Percentiles rank a stretch among this genome's conserved stretches.
Evolutionary conservation across 306 rosid genomes (phyloP).

Genomic region (Ochetophila trinervis): DNA sequence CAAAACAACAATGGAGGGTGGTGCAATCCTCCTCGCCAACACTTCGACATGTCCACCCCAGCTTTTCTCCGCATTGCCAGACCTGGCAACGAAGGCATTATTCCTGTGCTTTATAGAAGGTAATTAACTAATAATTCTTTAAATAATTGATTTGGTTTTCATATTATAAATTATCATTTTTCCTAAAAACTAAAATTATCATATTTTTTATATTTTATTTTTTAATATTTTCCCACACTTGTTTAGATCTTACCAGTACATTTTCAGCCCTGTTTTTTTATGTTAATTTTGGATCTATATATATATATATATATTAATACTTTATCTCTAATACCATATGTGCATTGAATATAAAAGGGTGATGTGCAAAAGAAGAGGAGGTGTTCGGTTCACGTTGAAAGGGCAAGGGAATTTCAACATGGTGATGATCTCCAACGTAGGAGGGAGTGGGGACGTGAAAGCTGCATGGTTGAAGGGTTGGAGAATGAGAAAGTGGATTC

Average conservation of each 20-base stretch:
- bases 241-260: too few species aligned
- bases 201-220: too few species aligned
- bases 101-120: slow-evolving; percentile 69
- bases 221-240: too few species aligned
- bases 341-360: slow-evolving; percentile 39
- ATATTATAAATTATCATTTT: too few species aligned
- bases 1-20: slow-evolving; percentile 80
- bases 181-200: too few species aligned
- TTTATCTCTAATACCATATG: too few species aligned
- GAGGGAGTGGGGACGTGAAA: slow-evolving; percentile 72
- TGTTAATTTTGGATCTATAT: too few species aligned
- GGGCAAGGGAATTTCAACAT: slow-evolving; percentile 71
- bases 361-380: slow-evolving; percentile 71
- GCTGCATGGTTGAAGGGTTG: slow-evolving; percentile 59
- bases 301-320: too few species aligned
- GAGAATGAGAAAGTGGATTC: slow-evolving; percentile 43
- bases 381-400: slow-evolving; percentile 71
- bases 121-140: too few species aligned
- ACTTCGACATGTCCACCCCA: slow-evolving; percentile 83
- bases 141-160: too few species aligned
- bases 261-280: too few species aligned
- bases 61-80: slow-evolving; percentile 68
- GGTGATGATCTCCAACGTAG: slow-evolving; percentile 84
- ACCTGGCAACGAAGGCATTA: slow-evolving; percentile 83
- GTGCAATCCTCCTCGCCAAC: slow-evolving; percentile 82